Evolutionary conservation across 768 basidiomycete species (phyloP).

Genomic region (Phylloporus sp.): DNA sequence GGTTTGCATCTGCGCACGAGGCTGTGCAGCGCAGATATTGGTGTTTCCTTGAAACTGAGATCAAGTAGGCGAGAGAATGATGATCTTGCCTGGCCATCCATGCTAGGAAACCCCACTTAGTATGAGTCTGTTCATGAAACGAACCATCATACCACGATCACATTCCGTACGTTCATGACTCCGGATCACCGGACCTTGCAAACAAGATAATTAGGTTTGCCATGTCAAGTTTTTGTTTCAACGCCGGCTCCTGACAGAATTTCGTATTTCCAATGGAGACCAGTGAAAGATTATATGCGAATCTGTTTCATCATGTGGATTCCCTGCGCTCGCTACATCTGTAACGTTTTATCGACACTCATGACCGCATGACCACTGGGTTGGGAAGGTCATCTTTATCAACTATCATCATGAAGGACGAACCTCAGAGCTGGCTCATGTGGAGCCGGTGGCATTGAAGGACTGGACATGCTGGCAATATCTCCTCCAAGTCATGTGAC

Average conservation of each 20-base stretch:
- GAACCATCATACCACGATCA: neutral
- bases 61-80: neutral
- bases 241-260: neutral
- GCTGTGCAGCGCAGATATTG: neutral
- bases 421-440: no score
- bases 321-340: neutral
- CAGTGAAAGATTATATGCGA: neutral
- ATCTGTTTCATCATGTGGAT: neutral
- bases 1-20: neutral
- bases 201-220: neutral
- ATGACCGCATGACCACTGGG: neutral
- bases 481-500: no score
- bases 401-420: no score
- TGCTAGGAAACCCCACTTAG: no score
- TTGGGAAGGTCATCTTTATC: neutral
- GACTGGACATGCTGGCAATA: no score
- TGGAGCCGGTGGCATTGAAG: no score
- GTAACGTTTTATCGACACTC: neutral
- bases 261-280: neutral
- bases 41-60: neutral
- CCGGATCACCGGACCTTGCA: neutral
- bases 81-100: neutral
- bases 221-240: neutral
- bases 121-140: no score
- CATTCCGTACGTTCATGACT: neutral